Evolutionary conservation across 192 early-diverging fungal genomes (phyloP), one percentile per base, ranked within the genome.

Genomic region (Linnemannia elongata): DNA sequence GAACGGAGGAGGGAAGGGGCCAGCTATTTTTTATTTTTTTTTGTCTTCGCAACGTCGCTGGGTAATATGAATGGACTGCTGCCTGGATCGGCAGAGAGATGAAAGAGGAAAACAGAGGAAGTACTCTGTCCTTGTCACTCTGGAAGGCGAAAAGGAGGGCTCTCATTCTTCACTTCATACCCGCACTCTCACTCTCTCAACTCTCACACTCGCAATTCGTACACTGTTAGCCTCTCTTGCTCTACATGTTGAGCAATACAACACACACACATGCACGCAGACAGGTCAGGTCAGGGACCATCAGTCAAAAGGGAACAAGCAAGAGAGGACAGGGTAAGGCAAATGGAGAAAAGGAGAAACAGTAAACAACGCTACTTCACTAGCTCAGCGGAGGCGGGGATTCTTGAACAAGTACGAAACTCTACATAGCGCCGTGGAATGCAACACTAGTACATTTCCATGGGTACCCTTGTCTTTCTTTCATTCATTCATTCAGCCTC

Each of bases 361-460:
- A 66, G 27, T 52, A 52, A 9, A 27, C 30, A 3, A 33, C 60
- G 22, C n/a, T 60, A n/a, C 27, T 60, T 60, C 24, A 15, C 30
- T 66, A 66, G 60, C 17, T 15, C n/a, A 33, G 60, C 30, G 57
- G n/a, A 60, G n/a, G n/a, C 44, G 44, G 44, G 60, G 4, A 15
- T 33, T 33, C 60, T 33, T 66, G 30, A 15, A 3, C 60, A n/a
- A 63, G 27, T 12, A 27, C n/a, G 27, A 10, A 63, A 63, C 60
- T 52, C 30, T 30, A 63, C n/a, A 66, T n/a, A 66, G 13, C 30
- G 60, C 60, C 60, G 60, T 66, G 60, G 60, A 66, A 66, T 66
- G 60, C 60, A 66, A 52, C 5, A 66, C 15, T 66, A 30, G 60
- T 35, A 66, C 60, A 33, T 66, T 10, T 33, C 60, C n/a, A 66